Base-by-base conservation (phyloP, 306 rosid species). In the Lathyrus sativus region DNA sequence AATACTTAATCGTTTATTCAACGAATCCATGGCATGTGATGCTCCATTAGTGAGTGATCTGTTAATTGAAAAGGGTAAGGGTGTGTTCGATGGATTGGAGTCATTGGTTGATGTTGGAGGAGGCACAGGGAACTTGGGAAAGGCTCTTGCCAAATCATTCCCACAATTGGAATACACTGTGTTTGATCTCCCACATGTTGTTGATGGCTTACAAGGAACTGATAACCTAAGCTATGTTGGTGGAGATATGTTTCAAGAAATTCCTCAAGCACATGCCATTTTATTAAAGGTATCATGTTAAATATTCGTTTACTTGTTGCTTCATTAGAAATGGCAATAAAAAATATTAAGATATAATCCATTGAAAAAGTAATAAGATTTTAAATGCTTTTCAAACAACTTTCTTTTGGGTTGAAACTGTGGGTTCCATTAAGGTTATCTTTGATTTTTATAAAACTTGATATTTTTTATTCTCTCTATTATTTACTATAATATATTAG, bases 71-170 rank as follows among this genome's bases (percentile, higher is more conserved):
- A 17, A 49, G 28, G 7, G 11, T 11, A 17, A 3, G 26, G 26
- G 4, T 7, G 5, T 49, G 55, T 49, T 49, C 55, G 8, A 49
- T 17, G 55, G 11, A 49, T 17, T 49, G 2, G 55, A 49, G 55
- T 49, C 55, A 49, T 49, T 49, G 55, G 55, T 49, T 49, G 55
- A 49, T 17, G 55, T 49, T 49, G 55, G 12, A 49, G 55, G 55
- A 49, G 55, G 55, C 5, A 7, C 28, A 15, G 55, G 26, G 5
- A 17, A 26, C 12, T 17, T 17, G 55, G 11, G 5, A 49, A 49
- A 49, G 11, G 11, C 11, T 2, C 11, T 49, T 49, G 55, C 26
- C 3, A 49, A 49, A 49, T 49, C 55, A 7, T 49, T 49, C 28
- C 28, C 55, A 49, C 4, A 49, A 17, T 0, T 17, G 5, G 2